Evolutionary conservation across 2,329 filamentous ascomycete genomes (phyloP).

Genomic region (Purpureocillium lavendulum): DNA sequence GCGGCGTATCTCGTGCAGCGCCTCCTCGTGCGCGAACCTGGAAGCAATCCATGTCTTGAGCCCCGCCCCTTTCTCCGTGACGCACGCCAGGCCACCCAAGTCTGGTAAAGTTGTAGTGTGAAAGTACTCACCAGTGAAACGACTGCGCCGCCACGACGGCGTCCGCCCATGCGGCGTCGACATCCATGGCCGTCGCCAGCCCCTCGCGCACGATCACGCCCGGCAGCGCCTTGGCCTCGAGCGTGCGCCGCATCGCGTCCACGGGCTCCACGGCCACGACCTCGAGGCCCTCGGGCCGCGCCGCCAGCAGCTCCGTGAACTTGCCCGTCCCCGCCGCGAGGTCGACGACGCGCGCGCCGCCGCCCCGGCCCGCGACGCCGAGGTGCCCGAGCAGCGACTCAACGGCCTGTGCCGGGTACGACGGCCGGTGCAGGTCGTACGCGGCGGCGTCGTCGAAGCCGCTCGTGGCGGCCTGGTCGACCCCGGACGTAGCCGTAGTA

Average conservation of each 20-base stretch:
- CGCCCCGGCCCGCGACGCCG: constrained; percentile 33
- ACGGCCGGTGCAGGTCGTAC: constrained; percentile 62
- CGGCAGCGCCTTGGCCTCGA: constrained; percentile 48
- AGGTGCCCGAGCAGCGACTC: constrained; percentile 47
- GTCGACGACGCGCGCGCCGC: constrained; percentile 38
- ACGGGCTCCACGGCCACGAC: constrained; percentile 59
- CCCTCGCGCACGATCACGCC: constrained; percentile 49
- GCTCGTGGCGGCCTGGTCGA: constrained; percentile 39
- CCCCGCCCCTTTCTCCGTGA: too few species aligned
- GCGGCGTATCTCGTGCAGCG: constrained; percentile 58
- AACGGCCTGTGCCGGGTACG: constrained; percentile 53
- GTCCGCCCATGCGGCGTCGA: constrained; percentile 52
- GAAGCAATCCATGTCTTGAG: too few species aligned
- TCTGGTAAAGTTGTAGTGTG: too few species aligned
- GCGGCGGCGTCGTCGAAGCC: constrained; percentile 56
- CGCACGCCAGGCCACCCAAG: too few species aligned
- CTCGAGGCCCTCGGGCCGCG: constrained; percentile 48
- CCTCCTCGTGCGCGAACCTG: constrained; percentile 59
- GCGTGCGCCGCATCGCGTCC: constrained; percentile 51
- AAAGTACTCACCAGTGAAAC: constrained; percentile 44
- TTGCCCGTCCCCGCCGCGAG: constrained; percentile 64
- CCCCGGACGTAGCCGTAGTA: constrained; percentile 13
- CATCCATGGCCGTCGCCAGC: constrained; percentile 46
- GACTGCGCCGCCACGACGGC: constrained; percentile 55
- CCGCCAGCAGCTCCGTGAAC: constrained; percentile 55